Conservation (phyloP, 768 basidiomycete species). For the Psilocybe subaeruginosa region DNA sequence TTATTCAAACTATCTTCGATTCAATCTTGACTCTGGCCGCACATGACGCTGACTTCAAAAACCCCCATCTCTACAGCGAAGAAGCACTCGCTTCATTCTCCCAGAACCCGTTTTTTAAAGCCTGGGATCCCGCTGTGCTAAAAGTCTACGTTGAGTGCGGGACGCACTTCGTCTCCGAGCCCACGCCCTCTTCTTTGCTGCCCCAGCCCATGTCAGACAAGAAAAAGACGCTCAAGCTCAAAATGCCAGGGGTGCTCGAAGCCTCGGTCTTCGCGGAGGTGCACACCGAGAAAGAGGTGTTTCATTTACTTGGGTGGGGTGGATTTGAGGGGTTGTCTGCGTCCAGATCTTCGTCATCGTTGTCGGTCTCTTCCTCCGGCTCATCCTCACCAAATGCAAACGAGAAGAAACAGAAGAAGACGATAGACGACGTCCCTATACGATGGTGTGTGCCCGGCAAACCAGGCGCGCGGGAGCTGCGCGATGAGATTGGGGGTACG, state of each 20-base stretch:
- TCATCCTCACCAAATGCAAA: constrained; percentile 40
- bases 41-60: no score
- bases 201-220: constrained; percentile 16
- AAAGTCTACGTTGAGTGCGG: constrained; percentile 63
- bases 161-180: constrained; percentile 35
- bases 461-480: constrained; percentile 36
- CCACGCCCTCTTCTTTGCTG: no score
- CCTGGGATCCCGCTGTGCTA: constrained; percentile 71
- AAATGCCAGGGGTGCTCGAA: constrained; percentile 70
- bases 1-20: no score
- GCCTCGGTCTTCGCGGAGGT: constrained; percentile 60
- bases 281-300: constrained; percentile 43
- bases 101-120: constrained; percentile 64
- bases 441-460: constrained; percentile 59
- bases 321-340: background rate
- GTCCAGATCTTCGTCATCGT: constrained; percentile 1
- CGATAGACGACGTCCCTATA: constrained; percentile 40
- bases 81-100: constrained; percentile 57
- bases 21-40: no score
- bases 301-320: constrained; percentile 30
- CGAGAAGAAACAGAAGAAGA: background rate
- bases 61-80: constrained; percentile 41
- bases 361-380: background rate
- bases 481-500: constrained; percentile 28
- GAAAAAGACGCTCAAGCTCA: constrained; percentile 51